Percentiles rank a stretch among this genome's conserved stretches.
Evolutionary conservation across 768 basidiomycete genomes (phyloP).

Genomic region (Boletales sp.): DNA sequence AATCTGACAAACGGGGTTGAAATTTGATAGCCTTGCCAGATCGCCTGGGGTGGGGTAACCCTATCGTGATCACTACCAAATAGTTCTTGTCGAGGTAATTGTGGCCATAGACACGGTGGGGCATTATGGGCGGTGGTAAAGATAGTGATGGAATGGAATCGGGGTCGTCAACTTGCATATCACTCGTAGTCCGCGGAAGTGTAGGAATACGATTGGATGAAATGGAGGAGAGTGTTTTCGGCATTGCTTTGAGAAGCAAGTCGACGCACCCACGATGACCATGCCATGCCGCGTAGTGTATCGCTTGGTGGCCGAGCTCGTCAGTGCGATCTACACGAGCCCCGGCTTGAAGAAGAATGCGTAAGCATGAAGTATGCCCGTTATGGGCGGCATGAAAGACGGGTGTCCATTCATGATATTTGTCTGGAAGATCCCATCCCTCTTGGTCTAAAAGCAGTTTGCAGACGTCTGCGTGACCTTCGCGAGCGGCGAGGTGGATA

Average conservation of each 20-base stretch:
- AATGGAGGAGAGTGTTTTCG: slow-evolving; percentile 14
- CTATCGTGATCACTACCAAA: slow-evolving; percentile 84
- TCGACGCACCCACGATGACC: slow-evolving; percentile 73
- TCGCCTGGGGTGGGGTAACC: slow-evolving; percentile 33
- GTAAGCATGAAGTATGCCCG: slow-evolving; percentile 71
- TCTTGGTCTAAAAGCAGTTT: slow-evolving; percentile 65
- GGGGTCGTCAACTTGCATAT: slow-evolving; percentile 58
- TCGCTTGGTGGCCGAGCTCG: slow-evolving; percentile 78
- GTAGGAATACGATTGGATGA: slow-evolving; percentile 16
- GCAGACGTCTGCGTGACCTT: slow-evolving; percentile 88
- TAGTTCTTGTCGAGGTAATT: slow-evolving; percentile 86
- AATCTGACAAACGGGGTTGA: slow-evolving; percentile 69
- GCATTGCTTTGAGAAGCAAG: slow-evolving; percentile 47
- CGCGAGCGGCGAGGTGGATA: slow-evolving; percentile 90
- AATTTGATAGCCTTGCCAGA: slow-evolving; percentile 56
- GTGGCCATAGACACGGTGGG: slow-evolving; percentile 95
- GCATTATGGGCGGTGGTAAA: slow-evolving; percentile 96
- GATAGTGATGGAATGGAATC: slow-evolving; percentile 94
- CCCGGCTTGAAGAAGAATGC: slow-evolving; percentile 75
- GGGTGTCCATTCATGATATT: slow-evolving; percentile 98
- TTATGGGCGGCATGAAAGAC: slow-evolving; percentile 92
- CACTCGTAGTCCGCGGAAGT: slow-evolving; percentile 26
- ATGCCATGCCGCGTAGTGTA: slow-evolving; percentile 97
- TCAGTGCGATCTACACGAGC: slow-evolving; percentile 73
- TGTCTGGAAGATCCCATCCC: slow-evolving; percentile 87